phyloP scores from a whole-genome alignment of 768 basidiomycete species.

The Boletus vermiculosoides region DNA sequence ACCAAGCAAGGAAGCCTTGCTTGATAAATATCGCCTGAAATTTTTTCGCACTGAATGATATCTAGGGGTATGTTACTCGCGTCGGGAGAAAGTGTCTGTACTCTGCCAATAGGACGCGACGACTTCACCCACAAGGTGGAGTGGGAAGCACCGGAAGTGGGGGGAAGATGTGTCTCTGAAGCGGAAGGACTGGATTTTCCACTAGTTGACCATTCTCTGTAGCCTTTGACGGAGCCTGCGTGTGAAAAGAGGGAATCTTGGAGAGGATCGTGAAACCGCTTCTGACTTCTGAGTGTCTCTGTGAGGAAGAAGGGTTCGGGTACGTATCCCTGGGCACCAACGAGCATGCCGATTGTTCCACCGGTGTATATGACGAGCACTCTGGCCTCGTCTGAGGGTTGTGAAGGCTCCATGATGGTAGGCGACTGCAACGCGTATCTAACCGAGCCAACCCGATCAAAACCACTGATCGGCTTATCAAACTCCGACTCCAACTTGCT shows the following conservation, averaged over 20 bases:
- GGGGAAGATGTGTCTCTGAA: not conserved
- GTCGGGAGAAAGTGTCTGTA: conserved; percentile 37
- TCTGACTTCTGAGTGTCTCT: conserved; percentile 77
- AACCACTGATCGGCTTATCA: not conserved
- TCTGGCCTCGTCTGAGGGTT: conserved; percentile 63
- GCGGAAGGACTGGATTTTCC: conserved; percentile 53
- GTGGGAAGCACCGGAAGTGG: conserved; percentile 21
- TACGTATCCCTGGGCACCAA: conserved; percentile 72
- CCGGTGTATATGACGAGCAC: conserved; percentile 90
- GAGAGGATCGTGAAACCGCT: conserved; percentile 88
- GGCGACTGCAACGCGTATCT: not conserved
- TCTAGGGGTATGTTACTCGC: conserved; percentile 25
- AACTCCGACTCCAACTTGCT: conserved; percentile 5
- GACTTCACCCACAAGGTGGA: conserved; percentile 63
- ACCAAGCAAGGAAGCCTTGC: conserved; percentile 72
- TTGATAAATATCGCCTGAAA: conserved; percentile 68
- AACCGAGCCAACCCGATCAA: not conserved
- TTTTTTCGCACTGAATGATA: conserved; percentile 40
- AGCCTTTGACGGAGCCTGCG: conserved; percentile 74
- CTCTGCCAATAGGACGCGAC: conserved; percentile 59
- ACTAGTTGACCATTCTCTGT: conserved; percentile 69
- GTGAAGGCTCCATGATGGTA: conserved; percentile 46
- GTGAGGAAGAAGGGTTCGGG: conserved; percentile 88
- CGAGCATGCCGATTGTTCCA: conserved; percentile 89
- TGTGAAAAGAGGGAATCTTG: conserved; percentile 86